Conservation (phyloP, 2,329 filamentous ascomycete species). For the Claviceps sp. region DNA sequence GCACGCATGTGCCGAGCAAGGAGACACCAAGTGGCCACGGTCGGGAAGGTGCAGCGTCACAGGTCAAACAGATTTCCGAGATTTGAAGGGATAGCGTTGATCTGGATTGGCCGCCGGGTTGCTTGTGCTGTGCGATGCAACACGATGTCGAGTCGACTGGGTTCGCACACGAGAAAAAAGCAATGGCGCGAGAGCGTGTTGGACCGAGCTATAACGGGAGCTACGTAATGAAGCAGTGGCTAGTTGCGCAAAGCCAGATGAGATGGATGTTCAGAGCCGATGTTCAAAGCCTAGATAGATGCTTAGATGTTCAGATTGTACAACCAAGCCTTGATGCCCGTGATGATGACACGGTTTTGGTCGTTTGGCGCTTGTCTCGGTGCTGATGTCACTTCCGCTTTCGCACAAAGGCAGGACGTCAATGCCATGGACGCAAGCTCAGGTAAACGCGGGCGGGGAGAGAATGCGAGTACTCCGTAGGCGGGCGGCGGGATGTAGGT, state of each 20-base stretch:
- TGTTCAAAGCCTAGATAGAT: neutral
- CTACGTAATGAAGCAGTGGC: neutral
- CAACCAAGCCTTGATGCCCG: no score
- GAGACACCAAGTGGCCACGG: slow-evolving; percentile 4
- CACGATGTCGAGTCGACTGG: neutral
- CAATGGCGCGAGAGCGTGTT: neutral
- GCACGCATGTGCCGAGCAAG: slow-evolving; percentile 6
- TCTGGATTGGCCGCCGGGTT: slow-evolving; percentile 2
- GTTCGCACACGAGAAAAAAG: neutral
- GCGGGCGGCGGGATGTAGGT: no score
- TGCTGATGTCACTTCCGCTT: slow-evolving; percentile 1
- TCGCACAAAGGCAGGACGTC: neutral
- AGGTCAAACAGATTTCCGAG: neutral
- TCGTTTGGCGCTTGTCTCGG: neutral
- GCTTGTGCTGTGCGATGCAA: slow-evolving; percentile 1
- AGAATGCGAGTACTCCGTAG: no score
- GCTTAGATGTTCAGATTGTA: neutral
- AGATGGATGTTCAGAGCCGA: neutral
- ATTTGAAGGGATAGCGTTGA: neutral
- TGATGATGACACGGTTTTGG: neutral
- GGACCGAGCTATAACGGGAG: neutral
- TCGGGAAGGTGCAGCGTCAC: slow-evolving; percentile 6
- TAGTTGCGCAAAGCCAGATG: neutral
- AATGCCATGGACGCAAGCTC: neutral
- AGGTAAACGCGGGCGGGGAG: neutral